phyloP scores from a whole-genome alignment of 2,329 filamentous ascomycete species.

The Aspergillaceae sp. region DNA sequence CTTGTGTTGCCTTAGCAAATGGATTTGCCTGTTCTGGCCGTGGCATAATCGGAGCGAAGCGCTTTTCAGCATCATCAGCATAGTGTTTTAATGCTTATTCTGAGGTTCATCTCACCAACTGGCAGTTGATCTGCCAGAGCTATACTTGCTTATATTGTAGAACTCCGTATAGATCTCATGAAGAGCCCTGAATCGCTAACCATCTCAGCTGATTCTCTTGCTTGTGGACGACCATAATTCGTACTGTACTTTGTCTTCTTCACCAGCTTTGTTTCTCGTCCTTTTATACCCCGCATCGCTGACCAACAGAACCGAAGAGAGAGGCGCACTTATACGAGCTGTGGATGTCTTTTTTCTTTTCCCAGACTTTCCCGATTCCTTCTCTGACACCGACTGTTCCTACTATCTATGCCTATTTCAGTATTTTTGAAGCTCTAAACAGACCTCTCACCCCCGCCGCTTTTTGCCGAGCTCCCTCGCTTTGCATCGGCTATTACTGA shows the following conservation, averaged over 20 bases:
- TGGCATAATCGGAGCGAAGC: background rate
- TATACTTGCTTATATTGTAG: too few relatives aligned
- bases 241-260: too few relatives aligned
- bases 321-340: background rate
- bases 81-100: background rate
- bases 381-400: too few relatives aligned
- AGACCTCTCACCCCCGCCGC: conserved; percentile 19
- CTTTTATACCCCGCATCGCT: conserved; percentile 22
- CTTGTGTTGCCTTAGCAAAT: background rate
- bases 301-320: background rate
- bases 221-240: background rate
- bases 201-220: background rate
- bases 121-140: too few relatives aligned
- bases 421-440: too few relatives aligned
- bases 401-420: too few relatives aligned
- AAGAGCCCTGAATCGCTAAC: too few relatives aligned
- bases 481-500: conserved; percentile 32
- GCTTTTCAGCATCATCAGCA: background rate
- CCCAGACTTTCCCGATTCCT: background rate
- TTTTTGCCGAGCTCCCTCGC: conserved; percentile 27
- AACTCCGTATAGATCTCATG: too few relatives aligned
- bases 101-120: too few relatives aligned
- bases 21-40: background rate
- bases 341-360: background rate
- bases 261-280: background rate